Base-by-base conservation (phyloP, 2,329 filamentous ascomycete species). In the Corynespora cassiicola region DNA sequence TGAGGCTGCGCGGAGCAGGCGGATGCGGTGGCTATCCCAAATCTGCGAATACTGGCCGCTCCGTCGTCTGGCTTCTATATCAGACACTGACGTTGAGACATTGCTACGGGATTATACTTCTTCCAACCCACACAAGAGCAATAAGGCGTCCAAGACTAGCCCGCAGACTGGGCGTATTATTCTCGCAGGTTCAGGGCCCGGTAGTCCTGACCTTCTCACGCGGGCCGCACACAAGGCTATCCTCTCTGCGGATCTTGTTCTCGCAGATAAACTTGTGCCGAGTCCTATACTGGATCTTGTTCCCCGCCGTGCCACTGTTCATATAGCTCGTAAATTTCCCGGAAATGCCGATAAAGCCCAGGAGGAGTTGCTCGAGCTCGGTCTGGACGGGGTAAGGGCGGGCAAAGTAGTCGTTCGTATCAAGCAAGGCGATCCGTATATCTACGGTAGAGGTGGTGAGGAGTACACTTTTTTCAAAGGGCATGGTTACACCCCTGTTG, bases 1-100 rank as follows among this genome's bases (percentile, higher is more conserved):
- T 1, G 85, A 87, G 43, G 85, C 85, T 3, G 81, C 84, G 11
- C 90, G 90, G 63, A 90, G 81, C 15, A 78, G 92, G 43, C 81
- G 94, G 34, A 91, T 95, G 76, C 82, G 94, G 41, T 99, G 94
- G 94, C 76, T 99, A 1, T 83, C 87, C 14, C 94, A 99, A 65
- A 90, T 99, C 35, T 99, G 94, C 77, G 94, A 99, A 74, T 99
- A 99, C 71, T 99, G 94, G 94, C 91, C 94, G 2, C 77, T 99
- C 17, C 85, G 84, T 48, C 82, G 88, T 12, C 79, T 99, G 1
- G 90, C 90, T 6, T 77, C 79, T 25, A 86, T 97, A 48, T 86
- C 81, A 3, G 89, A 96, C 57, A 78, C 79, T 7, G 91, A 97
- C 53, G 84, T 96, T 6, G 82, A 88, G 11, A 68, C 73, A 9